Evolutionary conservation across 2,329 filamentous ascomycete genomes (phyloP).

Genomic region (Metarhizium rileyi): DNA sequence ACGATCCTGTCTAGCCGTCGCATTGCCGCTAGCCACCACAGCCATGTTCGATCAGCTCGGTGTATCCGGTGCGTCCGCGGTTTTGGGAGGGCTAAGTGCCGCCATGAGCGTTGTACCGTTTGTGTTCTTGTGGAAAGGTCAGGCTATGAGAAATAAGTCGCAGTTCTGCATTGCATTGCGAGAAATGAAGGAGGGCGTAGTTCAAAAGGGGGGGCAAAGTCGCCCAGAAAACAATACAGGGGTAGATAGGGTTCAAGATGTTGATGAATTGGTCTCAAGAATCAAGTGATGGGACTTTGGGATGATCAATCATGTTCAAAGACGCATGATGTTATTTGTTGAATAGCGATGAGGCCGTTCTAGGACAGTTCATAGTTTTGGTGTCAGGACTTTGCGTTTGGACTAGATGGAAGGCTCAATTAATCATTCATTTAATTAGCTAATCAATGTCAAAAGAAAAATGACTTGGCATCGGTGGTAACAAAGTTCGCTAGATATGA

Average conservation of each 20-base stretch:
- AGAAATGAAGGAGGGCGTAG: slow-evolving; percentile 38
- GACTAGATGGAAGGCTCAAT: slow-evolving; percentile 1
- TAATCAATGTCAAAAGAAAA: not conserved
- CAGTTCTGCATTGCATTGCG: slow-evolving; percentile 53
- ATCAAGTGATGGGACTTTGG: not conserved
- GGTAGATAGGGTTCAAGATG: not conserved
- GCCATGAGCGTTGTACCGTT: slow-evolving; percentile 42
- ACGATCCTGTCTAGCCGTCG: slow-evolving; percentile 85
- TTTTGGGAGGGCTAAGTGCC: slow-evolving; percentile 40
- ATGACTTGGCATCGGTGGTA: not conserved
- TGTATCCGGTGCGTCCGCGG: slow-evolving; percentile 40
- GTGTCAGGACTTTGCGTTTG: too few species aligned
- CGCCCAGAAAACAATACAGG: slow-evolving; percentile 13
- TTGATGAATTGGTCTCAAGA: not conserved
- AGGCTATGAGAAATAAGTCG: slow-evolving; percentile 44
- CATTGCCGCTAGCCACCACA: slow-evolving; percentile 46
- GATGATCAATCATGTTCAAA: not conserved
- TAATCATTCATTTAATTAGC: not conserved
- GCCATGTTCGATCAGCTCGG: slow-evolving; percentile 39
- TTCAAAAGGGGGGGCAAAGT: slow-evolving; percentile 26
- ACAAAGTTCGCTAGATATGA: not conserved
- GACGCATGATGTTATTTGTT: too few species aligned
- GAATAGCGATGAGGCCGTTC: too few species aligned
- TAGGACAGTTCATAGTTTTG: too few species aligned
- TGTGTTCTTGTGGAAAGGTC: slow-evolving; percentile 44